A percentile compares a stretch with the other conserved stretches of the same genome.
Evolutionary conservation across 1,284 basidiomycete genomes (phyloP).

Genomic region (Moniliophthora roreri): DNA sequence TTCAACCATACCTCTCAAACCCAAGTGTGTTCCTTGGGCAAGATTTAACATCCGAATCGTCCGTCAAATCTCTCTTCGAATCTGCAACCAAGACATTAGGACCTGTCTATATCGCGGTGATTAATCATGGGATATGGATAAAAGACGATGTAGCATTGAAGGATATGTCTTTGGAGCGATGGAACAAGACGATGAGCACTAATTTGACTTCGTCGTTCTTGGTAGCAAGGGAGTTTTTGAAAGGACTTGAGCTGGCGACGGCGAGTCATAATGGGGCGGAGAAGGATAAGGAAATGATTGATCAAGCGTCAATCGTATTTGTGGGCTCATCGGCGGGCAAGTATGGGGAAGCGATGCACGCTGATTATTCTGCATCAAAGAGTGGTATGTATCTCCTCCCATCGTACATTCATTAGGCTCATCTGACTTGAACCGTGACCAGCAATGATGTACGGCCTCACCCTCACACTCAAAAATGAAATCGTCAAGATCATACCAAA

Average conservation of each 20-base stretch:
- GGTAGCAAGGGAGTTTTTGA: constrained; percentile 61
- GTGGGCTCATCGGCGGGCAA: constrained; percentile 75
- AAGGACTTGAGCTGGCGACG: constrained; percentile 39
- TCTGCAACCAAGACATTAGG: constrained; percentile 40
- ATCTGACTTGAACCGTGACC: constrained; percentile 15
- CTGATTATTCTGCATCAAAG: constrained; percentile 62
- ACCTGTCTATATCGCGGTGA: constrained; percentile 53
- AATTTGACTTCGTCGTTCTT: constrained; percentile 74
- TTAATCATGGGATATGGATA: constrained; percentile 68
- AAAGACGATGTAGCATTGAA: constrained; percentile 47
- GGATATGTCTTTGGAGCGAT: constrained; percentile 63
- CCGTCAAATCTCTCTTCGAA: constrained; percentile 47
- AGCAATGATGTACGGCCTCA: constrained; percentile 77
- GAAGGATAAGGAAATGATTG: constrained; percentile 33
- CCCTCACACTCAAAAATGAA: constrained; percentile 73
- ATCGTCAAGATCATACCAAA: constrained; percentile 73
- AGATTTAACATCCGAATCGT: constrained; percentile 56
- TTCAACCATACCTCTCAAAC: constrained; percentile 39
- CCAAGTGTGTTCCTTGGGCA: constrained; percentile 41
- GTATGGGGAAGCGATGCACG: constrained; percentile 68
- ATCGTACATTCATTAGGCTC: background rate
- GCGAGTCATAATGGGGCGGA: too few species aligned
- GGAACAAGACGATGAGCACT: constrained; percentile 60
- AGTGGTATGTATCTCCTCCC: constrained; percentile 40
- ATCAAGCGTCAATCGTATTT: constrained; percentile 57